Base-by-base conservation (phyloP, 108 stramenopile species). In the Schizochytrium sp. region DNA sequence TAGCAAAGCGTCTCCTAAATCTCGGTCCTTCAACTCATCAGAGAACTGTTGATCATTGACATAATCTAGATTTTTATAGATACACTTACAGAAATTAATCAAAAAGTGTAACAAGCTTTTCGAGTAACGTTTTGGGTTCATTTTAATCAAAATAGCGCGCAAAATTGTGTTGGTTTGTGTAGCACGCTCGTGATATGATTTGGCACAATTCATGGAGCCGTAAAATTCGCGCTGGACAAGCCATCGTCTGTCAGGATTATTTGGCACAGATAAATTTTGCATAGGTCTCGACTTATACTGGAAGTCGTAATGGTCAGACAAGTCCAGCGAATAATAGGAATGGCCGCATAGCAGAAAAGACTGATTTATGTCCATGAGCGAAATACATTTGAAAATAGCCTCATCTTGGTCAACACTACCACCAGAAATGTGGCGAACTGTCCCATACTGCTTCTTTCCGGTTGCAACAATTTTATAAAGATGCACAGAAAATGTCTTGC, bases 221-320 rank as follows among this genome's bases (percentile, higher is more conserved):
- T 58, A 58, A 58, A 58, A 58, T 58, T 58, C 57, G 57, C 57
- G 57, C 57, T 58, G 57, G 57, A 58, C 57, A 15, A 58, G 57
- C 57, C 57, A 58, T 15, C 13, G 15, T 15, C 15, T 58, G 57
- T 58, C n/a, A n/a, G n/a, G n/a, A n/a, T n/a, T n/a, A n/a, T n/a
- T n/a, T n/a, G n/a, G n/a, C n/a, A n/a, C n/a, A n/a, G n/a, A n/a
- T n/a, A n/a, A n/a, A n/a, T n/a, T n/a, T n/a, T n/a, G n/a, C n/a
- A n/a, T n/a, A n/a, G n/a, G n/a, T n/a, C n/a, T n/a, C n/a, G n/a
- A n/a, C n/a, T n/a, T n/a, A n/a, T n/a, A n/a, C n/a, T n/a, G n/a
- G n/a, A n/a, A n/a, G n/a, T n/a, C n/a, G n/a, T n/a, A n/a, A n/a
- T n/a, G n/a, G n/a, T n/a, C n/a, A n/a, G n/a, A n/a, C n/a, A n/a